Conservation (phyloP, 108 stramenopile genomes). For the Pseudonitzschia multistriata region DNA sequence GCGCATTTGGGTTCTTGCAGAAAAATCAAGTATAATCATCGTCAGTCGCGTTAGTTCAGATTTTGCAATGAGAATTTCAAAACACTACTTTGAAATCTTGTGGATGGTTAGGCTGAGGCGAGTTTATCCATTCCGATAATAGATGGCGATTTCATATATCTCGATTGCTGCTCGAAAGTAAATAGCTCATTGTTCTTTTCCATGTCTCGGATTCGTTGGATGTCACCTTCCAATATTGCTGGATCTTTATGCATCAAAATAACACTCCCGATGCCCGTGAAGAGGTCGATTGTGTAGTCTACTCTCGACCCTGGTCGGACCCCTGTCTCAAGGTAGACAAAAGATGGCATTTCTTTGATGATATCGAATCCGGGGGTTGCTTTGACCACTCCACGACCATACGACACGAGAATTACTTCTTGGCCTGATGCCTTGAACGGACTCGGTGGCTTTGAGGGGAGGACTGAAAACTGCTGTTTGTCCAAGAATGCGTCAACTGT, state of each 20-base stretch:
- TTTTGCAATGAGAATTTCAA: too few relatives aligned
- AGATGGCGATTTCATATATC: conserved; percentile 29
- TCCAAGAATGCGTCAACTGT: conserved; percentile 81
- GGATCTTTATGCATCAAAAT: conserved; percentile 77
- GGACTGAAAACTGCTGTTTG: conserved; percentile 48
- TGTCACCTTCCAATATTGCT: conserved; percentile 57
- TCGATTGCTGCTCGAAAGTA: conserved; percentile 42
- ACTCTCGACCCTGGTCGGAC: conserved; percentile 65
- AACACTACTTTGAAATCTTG: neutral
- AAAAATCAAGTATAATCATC: too few relatives aligned
- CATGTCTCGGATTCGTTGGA: conserved; percentile 70
- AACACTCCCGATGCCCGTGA: conserved; percentile 82
- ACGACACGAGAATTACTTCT: conserved; percentile 86
- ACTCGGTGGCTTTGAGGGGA: conserved; percentile 71
- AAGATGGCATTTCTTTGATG: conserved; percentile 67
- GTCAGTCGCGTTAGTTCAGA: too few relatives aligned
- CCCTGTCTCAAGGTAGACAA: conserved; percentile 83
- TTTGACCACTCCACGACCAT: conserved; percentile 60
- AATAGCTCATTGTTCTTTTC: conserved; percentile 73
- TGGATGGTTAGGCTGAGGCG: neutral
- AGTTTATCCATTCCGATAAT: conserved; percentile 2
- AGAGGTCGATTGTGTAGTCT: conserved; percentile 82
- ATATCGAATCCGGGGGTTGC: conserved; percentile 82
- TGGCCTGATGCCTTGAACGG: conserved; percentile 83
- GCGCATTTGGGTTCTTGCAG: too few relatives aligned